Evolutionary conservation across 768 basidiomycete species (phyloP).

Genomic region (Asterophora lycoperdoides): DNA sequence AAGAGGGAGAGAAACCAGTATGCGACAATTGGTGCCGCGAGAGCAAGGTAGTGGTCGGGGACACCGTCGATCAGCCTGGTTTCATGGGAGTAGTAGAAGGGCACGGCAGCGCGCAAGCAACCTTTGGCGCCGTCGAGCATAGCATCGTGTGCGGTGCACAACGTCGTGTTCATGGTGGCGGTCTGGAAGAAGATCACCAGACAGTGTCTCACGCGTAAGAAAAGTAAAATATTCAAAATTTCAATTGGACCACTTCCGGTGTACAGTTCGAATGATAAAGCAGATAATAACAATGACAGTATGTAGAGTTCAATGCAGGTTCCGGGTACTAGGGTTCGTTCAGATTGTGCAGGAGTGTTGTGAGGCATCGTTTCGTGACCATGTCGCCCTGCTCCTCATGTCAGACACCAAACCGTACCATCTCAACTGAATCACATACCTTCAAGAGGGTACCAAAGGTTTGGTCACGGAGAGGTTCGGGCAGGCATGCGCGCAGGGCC

Average conservation of each 20-base stretch:
- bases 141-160: constrained; percentile 24
- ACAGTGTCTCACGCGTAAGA: constrained; percentile 11
- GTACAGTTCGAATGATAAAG: constrained; percentile 13
- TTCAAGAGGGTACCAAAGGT: constrained; percentile 91
- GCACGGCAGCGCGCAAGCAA: constrained; percentile 30
- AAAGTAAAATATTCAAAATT: constrained; percentile 5
- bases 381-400: constrained; percentile 71
- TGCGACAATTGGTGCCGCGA: constrained; percentile 69
- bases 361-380: constrained; percentile 94
- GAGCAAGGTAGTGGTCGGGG: constrained; percentile 67
- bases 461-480: constrained; percentile 90
- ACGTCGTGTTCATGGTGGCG: constrained; percentile 34
- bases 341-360: constrained; percentile 85
- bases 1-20: constrained; percentile 83
- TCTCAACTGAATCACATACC: constrained; percentile 37
- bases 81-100: constrained; percentile 53
- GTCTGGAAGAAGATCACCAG: constrained; percentile 4
- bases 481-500: constrained; percentile 91
- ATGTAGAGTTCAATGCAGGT: constrained; percentile 15
- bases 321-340: constrained; percentile 52
- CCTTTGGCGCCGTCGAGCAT: constrained; percentile 23
- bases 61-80: constrained; percentile 48
- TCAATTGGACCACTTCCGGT: constrained; percentile 10
- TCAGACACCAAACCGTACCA: constrained; percentile 12
- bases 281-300: constrained; percentile 14